Conservation (phyloP, 805 yeast genomes). For the Candida adriatica region DNA sequence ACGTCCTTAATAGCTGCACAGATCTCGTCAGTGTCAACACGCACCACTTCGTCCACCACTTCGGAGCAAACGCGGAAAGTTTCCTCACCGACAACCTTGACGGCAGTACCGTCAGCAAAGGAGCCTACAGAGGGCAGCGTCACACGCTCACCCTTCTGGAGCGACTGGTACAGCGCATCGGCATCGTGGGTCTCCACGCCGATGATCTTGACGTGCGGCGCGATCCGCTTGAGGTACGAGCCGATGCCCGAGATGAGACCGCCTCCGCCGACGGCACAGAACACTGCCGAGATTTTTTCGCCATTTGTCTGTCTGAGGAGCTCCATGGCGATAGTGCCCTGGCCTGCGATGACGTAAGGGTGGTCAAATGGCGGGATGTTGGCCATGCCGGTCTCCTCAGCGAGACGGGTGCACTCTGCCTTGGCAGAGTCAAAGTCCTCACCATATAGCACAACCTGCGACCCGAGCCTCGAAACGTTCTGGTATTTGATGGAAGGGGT, state of each 20-base stretch:
- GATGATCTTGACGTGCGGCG: conserved; percentile 94
- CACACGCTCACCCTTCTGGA: conserved; percentile 47
- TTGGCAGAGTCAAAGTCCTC: conserved; percentile 96
- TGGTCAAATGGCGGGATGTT: conserved; percentile 98
- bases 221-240: conserved; percentile 84
- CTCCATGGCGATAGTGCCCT: conserved; percentile 96
- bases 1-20: conserved; percentile 96
- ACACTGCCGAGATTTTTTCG: conserved; percentile 75
- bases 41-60: conserved; percentile 82
- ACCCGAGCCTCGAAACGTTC: conserved; percentile 87
- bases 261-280: conserved; percentile 95
- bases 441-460: conserved; percentile 89
- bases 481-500: conserved; percentile 93
- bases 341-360: conserved; percentile 98
- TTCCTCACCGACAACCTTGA: conserved; percentile 81
- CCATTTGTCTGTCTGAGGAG: conserved; percentile 78
- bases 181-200: conserved; percentile 98
- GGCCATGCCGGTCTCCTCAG: conserved; percentile 64
- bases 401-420: conserved; percentile 72
- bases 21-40: conserved; percentile 86
- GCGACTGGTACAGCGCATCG: conserved; percentile 77
- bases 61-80: conserved; percentile 75
- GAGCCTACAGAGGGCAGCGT: conserved; percentile 74
- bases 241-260: conserved; percentile 91
- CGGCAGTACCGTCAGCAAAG: conserved; percentile 99